Percentiles rank a stretch among this genome's conserved stretches.
Evolutionary conservation across 1,139 yeast species (phyloP).

Genomic region (Debaryomycetaceae sp.): DNA sequence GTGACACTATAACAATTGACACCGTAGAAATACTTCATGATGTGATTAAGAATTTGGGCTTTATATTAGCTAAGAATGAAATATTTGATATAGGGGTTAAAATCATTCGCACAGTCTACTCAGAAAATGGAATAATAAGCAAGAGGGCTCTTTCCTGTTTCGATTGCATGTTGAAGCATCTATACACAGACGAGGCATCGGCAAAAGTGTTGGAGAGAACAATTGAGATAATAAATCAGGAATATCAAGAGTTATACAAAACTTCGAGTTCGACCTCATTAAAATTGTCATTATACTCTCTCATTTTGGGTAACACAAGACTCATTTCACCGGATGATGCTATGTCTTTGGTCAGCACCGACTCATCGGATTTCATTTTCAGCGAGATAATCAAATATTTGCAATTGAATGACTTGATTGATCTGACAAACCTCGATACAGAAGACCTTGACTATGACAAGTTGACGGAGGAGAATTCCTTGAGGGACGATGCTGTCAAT

Average conservation of each 20-base stretch:
- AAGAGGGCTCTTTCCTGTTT: conserved; percentile 57
- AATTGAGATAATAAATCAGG: conserved; percentile 2
- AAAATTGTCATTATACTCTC: conserved; percentile 8
- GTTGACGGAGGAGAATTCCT: conserved; percentile 28
- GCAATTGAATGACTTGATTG: conserved; percentile 23
- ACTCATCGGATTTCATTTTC: conserved; percentile 14
- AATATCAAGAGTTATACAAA: conserved; percentile 1
- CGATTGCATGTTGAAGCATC: conserved; percentile 41
- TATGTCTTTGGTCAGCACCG: conserved; percentile 2
- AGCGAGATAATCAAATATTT: conserved; percentile 21
- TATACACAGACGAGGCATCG: conserved; percentile 14
- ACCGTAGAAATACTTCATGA: conserved; percentile 63
- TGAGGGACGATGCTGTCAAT: conserved; percentile 47
- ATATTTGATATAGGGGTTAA: conserved; percentile 30
- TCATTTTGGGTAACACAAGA: conserved; percentile 6
- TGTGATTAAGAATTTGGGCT: conserved; percentile 53
- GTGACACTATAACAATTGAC: conserved; percentile 45
- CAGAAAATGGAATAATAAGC: conserved; percentile 45
- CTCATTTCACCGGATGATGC: conserved; percentile 15
- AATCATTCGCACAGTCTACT: conserved; percentile 38
- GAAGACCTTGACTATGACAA: conserved; percentile 46
- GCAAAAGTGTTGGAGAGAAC: conserved; percentile 9
- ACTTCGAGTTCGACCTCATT: conserved; percentile 1
- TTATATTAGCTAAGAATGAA: conserved; percentile 41
- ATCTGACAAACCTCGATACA: conserved; percentile 27